Percentiles rank a stretch among this genome's conserved stretches.
These are phyloP conservation scores for Globisporangium viniferum DNA, from an alignment of 352 stramenopile genomes.

Conservation along the genomic window DNA sequence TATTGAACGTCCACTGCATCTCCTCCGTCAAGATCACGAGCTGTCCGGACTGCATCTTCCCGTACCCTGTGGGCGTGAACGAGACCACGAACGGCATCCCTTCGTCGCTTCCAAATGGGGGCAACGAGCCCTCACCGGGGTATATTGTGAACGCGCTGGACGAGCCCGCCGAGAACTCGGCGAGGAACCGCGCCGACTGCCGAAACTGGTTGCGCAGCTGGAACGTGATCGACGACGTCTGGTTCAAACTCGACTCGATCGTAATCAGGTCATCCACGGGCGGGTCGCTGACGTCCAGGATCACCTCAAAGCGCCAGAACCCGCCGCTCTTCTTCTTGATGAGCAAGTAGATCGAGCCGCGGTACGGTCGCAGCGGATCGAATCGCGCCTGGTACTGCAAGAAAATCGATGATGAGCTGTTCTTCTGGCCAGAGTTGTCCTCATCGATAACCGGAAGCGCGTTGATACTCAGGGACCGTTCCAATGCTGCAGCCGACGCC, in stretches of 20 bases:
- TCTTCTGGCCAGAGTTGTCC: not conserved
- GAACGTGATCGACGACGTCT: slow-evolving; percentile 84
- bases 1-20: slow-evolving; percentile 93
- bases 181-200: slow-evolving; percentile 64
- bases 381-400: slow-evolving; percentile 72
- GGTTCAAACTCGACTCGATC: slow-evolving; percentile 85
- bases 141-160: slow-evolving; percentile 89
- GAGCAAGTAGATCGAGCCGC: slow-evolving; percentile 65
- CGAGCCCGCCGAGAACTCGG: slow-evolving; percentile 85
- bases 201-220: slow-evolving; percentile 88
- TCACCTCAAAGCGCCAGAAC: slow-evolving; percentile 84
- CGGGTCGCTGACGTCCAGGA: slow-evolving; percentile 77
- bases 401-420: not conserved
- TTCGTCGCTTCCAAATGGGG: slow-evolving; percentile 66
- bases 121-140: slow-evolving; percentile 68
- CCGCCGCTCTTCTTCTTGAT: slow-evolving; percentile 81
- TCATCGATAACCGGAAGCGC: slow-evolving; percentile 17
- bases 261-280: slow-evolving; percentile 83
- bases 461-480: slow-evolving; percentile 49
- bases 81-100: slow-evolving; percentile 82
- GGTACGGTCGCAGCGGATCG: slow-evolving; percentile 85
- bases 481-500: slow-evolving; percentile 37
- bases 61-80: slow-evolving; percentile 90
- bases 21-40: slow-evolving; percentile 88
- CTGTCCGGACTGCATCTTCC: slow-evolving; percentile 86